phyloP scores from a whole-genome alignment of 176 grass and related monocot species.

The Eleusine coracana region DNA sequence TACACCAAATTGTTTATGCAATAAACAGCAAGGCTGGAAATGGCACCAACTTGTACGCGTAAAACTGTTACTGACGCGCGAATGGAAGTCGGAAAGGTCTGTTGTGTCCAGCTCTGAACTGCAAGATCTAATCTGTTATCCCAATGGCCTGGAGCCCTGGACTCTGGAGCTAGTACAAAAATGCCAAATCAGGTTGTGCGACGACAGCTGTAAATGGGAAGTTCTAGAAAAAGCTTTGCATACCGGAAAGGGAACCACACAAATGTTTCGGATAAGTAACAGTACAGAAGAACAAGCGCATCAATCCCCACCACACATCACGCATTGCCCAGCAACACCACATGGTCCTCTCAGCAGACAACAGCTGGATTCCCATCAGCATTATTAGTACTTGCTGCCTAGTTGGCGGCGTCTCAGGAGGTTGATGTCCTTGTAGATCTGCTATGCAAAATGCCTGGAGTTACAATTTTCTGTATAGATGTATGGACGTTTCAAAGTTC shows the following conservation, averaged over 20 bases:
- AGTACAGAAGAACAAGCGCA: background rate
- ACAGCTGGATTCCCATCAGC: constrained; percentile 18
- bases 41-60: no score
- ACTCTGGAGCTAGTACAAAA: background rate
- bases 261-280: background rate
- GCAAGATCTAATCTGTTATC: background rate
- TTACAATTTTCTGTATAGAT: background rate
- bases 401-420: background rate
- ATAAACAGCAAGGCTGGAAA: background rate
- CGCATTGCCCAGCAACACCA: background rate
- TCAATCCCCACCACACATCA: background rate
- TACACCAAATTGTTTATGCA: background rate
- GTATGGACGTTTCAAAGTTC: no score
- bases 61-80: no score
- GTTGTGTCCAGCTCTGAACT: background rate
- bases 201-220: constrained; percentile 2
- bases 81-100: no score
- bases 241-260: background rate
- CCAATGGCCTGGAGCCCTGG: background rate
- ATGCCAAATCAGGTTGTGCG: constrained; percentile 11
- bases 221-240: background rate
- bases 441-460: background rate
- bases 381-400: background rate
- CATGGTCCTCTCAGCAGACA: constrained; percentile 14
- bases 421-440: constrained; percentile 15